A percentile compares a stretch with the other conserved stretches of the same genome.
Conservation (phyloP, 768 basidiomycete genomes). For the Polyporus arcularius region DNA sequence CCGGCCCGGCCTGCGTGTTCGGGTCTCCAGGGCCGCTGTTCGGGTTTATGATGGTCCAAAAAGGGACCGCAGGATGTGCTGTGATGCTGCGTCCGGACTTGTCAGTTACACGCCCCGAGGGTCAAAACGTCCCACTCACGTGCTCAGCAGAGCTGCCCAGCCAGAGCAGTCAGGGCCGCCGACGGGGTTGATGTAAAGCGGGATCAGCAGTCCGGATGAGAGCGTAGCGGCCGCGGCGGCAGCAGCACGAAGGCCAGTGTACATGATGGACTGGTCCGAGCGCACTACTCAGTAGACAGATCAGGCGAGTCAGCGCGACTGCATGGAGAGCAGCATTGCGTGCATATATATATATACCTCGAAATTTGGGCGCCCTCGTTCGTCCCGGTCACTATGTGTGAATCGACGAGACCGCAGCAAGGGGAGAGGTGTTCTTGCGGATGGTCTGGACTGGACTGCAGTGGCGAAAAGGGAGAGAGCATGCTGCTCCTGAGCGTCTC, state of each 20-base stretch:
- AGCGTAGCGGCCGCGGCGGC: slow-evolving; percentile 8
- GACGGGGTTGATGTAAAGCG: slow-evolving; percentile 13
- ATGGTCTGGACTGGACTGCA: no score
- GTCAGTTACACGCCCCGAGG: background rate
- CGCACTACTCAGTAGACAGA: no score
- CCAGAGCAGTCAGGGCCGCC: slow-evolving; percentile 1
- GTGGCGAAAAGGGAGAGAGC: no score
- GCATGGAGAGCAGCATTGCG: background rate
- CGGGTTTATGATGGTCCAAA: slow-evolving; percentile 36
- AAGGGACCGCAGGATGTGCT: slow-evolving; percentile 29
- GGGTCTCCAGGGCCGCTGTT: slow-evolving; percentile 32
- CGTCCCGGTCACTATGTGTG: no score
- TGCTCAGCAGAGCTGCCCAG: slow-evolving; percentile 5
- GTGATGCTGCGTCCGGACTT: slow-evolving; percentile 25
- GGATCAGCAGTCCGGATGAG: slow-evolving; percentile 9
- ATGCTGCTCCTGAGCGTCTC: no score
- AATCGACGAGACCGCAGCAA: no score
- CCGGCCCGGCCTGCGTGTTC: slow-evolving; percentile 31
- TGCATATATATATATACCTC: no score
- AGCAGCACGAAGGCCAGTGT: no score
- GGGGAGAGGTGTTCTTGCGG: no score
- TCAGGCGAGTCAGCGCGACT: no score
- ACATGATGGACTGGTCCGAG: no score
- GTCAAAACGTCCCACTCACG: background rate
- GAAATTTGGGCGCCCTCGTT: no score